Base-by-base conservation (phyloP, 768 basidiomycete genomes). In the Pleurotus tuoliensis region DNA sequence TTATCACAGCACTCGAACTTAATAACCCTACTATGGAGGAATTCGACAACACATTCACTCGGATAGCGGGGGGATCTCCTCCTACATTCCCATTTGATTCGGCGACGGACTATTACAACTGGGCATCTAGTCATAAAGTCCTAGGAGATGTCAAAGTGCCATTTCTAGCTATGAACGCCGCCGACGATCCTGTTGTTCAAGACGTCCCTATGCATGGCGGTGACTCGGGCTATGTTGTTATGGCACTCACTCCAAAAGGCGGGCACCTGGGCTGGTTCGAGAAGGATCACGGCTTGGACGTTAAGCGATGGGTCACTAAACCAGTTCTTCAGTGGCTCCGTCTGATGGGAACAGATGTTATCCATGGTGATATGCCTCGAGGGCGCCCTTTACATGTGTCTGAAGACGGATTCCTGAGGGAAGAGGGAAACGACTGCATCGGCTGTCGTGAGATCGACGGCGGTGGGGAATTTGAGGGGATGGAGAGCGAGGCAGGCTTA, bases 251-350 rank as follows among this genome's bases (percentile, higher is more conserved):
- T 0, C 68, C 73, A 27, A 70, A 74, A 18, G 92, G 90, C 1
- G 90, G 90, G 0, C 90, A 92, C 71, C 76, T 93, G 12, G 92
- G 92, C 38, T 95, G 90, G 90, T 92, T 91, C 62, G 81, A 88
- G 69, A 69, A 76, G 25, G 75, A 74, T 38, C 65, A 67, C 22
- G 65, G 62, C 1, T 67, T 69, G 12, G 67, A 68, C 44, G 67
- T 76, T 9, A 74, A 76, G 59, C 73, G 89, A 52, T 92, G 90
- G 89, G 76, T 87, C 49, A 82, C 76, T n/a, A 72, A 77, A 59
- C 90, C 89, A 6, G 84, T 88, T 5, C 66, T 90, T 7, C 85
- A 92, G 67, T 91, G 86, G 87, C 64, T 90, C 50, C 77, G 74
- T 56, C 75, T 85, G 39, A 73, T 80, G 25, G 82, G 78, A 24